Base-by-base conservation (phyloP, 345 rosid genomes). In the Dovyalis caffra region DNA sequence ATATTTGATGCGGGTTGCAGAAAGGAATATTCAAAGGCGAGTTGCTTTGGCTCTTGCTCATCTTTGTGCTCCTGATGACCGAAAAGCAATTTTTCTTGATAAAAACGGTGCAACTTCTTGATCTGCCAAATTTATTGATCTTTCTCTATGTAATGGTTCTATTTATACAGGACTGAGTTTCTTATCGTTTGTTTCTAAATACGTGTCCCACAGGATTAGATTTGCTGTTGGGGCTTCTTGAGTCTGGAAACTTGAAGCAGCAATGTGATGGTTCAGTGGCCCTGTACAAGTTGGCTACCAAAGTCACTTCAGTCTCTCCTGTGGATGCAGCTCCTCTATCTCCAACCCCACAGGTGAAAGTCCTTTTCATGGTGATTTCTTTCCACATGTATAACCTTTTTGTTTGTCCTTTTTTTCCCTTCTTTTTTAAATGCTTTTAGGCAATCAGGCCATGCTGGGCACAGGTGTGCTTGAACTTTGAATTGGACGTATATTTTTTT, bases 41-140 rank as follows among this genome's bases (percentile, higher is more conserved):
- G 77, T 91, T 80, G 88, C 89, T 82, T 76, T 88, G 83, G 78
- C 94, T 72, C 89, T 91, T 72, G 89, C 97, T 80, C 86, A 90
- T 80, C 87, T 90, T n/a, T 90, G 92, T 83, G 79, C 87, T 28
- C 88, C 89, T 51, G 79, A 80, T 69, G 87, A 87, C 76, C 86
- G 85, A 70, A 84, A 83, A 82, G 57, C 72, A 38, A 79, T 90
- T 81, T 90, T 91, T 79, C 79, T 88, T 56, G 88, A 91, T 70
- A 87, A 83, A 71, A 86, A 86, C 33, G 97, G 97, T 91, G 79
- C 53, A 63, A 25, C 53, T 65, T 28, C 58, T 64, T 14, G 11
- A 14, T 40, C 45, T 60, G 28, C 57, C 35, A 20, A 18, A 37
- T 43, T 12, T 49, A 40, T 64, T 40, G 73, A 3, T 58, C 69